Evolutionary conservation across 257 asterid genomes (phyloP), one percentile per base, ranked within the genome.

Genomic region (Solanum pennellii): DNA sequence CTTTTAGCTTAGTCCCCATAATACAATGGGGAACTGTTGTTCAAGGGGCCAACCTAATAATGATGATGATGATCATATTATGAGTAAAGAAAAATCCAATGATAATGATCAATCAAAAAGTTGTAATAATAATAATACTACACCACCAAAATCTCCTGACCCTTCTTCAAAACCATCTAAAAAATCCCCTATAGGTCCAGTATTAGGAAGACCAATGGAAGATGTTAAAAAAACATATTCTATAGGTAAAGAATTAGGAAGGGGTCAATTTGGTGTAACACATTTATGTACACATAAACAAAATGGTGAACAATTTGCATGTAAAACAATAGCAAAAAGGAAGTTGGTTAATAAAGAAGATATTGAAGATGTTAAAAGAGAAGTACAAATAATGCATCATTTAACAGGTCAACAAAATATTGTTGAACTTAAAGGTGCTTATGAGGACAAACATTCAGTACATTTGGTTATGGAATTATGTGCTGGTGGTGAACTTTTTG

Each of bases 401-500:
- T 86, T 96, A 49, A 90, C 98, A 20, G 99, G 98, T 1, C 99
- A 96, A 87, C 87, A 91, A 7, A 96, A 96, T 72, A 92, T 96
- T 45, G 99, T 96, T 23, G 95, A 94, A 88, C 91, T 95, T 13
- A 95, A 93, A 90, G 99, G 99, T 31, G 98, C 98, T 1, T 96
- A 89, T 83, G 99, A 96, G 89, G 99, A 96, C 88, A 96, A 96
- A 92, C 97, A 96, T 65, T 93, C 96, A 5, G 98, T 96, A 79
- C 97, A 96, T 76, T 82, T 96, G 88, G 98, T 96, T 82, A 93
- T 96, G 98, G 98, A 96, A 92, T 89, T 96, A 29, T 96, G 99
- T 85, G 98, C 95, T 18, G 99, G 99, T 13, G 99, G 99, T 23
- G 99, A 96, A 93, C 95, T 96, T 10, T 96, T 96, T 87, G 99